These are phyloP conservation scores for Magnolia changhungtana DNA, from an alignment of 164 flowering plant genomes.

Conservation along the genomic window DNA sequence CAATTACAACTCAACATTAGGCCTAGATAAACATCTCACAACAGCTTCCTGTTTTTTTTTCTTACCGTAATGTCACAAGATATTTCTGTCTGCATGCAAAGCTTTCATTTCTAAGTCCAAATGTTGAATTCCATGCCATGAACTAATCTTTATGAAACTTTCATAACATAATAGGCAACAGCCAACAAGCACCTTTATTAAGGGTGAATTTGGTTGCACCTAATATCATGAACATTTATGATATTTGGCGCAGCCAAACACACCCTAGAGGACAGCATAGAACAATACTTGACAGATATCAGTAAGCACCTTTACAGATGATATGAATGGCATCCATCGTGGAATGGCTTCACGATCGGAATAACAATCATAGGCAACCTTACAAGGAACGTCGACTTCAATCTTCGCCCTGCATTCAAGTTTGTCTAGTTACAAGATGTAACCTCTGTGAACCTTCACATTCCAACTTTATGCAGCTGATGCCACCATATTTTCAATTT, in stretches of 20 bases:
- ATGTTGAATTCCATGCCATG: background rate
- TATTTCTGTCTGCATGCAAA: background rate
- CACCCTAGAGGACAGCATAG: background rate
- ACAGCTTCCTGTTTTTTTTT: background rate
- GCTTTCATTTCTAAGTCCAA: background rate
- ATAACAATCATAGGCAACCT: constrained; percentile 76
- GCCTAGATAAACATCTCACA: background rate
- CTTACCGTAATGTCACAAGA: background rate
- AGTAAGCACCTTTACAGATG: constrained; percentile 71
- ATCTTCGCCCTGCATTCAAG: constrained; percentile 53
- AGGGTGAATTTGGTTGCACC: background rate
- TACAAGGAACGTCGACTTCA: constrained; percentile 75
- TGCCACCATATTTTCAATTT: background rate
- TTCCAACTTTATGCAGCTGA: background rate
- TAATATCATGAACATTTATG: too few species aligned
- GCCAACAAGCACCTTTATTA: background rate
- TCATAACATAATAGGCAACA: background rate
- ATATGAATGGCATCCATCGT: constrained; percentile 95
- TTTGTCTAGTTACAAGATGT: background rate
- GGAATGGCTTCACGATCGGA: constrained; percentile 85
- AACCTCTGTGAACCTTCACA: background rate
- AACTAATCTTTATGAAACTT: background rate
- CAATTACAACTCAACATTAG: background rate
- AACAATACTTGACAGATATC: background rate
- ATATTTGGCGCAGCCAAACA: too few species aligned